Base-by-base conservation (phyloP, 192 early-diverging fungal genomes). In the Gonapodya prolifera region DNA sequence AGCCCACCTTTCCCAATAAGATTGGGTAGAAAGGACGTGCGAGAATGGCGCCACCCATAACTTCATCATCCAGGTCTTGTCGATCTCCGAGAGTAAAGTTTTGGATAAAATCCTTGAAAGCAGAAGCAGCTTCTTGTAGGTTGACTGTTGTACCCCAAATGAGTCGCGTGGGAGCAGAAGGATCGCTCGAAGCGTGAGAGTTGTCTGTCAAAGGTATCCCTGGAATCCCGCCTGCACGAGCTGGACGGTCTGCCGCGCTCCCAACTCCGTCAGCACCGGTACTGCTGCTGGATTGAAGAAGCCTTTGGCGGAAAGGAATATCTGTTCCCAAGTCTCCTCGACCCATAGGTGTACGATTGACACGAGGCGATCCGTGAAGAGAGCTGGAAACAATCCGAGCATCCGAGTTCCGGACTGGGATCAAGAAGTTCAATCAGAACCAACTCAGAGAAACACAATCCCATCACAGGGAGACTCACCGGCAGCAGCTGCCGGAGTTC, bases 141-240 rank as follows among this genome's bases (percentile, higher is more conserved):
- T 94, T 91, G 80, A 98, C 89, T 23, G 92, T 93, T 0, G 96
- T 98, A 61, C 96, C 96, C 96, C 96, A 98, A 78, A 98, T 96
- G 33, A 89, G 80, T 34, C 32, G 18, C 8, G 71, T 73, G 71
- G 71, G 71, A 29, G 8, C 71, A 29, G 71, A 18, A 2, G 71
- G 71, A 30, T 73, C 71, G 29, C 28, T 73, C 8, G 28, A 2
- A 29, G 18, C 71, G 71, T 2, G 8, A 2, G 71, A 30, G 8
- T 23, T 61, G 8, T 8, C 8, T 61, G 45, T 61, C 8, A 16
- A 8, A 8, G 45, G 8, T 61, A 23, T 23, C 8, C 8, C 8
- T 16, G 23, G 45, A 61, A 61, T 8, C 8, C 45, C 45, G 45
- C 45, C 23, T 23, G 45, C 45, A 23, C 8, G 45, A 16, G 45